Evolutionary conservation across 1,284 basidiomycete genomes (phyloP).

Genomic region (Tilletia caries): DNA sequence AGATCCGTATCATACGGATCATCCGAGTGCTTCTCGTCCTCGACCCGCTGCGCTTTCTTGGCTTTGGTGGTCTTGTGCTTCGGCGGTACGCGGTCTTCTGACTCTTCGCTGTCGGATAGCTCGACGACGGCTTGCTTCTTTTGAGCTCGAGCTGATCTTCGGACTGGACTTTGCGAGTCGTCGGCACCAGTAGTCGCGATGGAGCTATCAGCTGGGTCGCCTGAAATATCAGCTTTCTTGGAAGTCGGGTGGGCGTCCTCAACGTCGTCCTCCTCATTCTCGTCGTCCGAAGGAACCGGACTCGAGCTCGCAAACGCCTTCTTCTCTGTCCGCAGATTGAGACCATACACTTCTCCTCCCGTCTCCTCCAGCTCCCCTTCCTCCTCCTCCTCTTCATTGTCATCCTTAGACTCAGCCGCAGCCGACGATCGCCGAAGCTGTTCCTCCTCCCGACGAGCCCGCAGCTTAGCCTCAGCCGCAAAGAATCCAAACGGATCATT

Average conservation of each 20-base stretch:
- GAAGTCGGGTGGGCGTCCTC: background rate
- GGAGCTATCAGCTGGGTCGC: background rate
- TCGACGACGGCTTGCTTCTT: background rate
- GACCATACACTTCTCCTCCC: background rate
- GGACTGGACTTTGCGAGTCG: slow-evolving; percentile 2
- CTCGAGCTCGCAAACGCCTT: background rate
- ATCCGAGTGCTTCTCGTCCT: background rate
- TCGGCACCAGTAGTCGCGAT: background rate
- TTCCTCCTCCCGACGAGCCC: background rate
- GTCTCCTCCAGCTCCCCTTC: background rate
- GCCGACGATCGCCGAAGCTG: background rate
- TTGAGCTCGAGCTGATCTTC: background rate
- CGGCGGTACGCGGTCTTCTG: background rate
- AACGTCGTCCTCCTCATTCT: background rate
- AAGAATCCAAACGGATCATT: slow-evolving; percentile 6
- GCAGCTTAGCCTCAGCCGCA: slow-evolving; percentile 7
- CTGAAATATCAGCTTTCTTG: background rate
- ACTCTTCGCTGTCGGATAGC: slow-evolving; percentile 2
- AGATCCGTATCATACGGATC: background rate
- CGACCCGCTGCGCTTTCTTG: background rate
- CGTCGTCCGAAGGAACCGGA: background rate
- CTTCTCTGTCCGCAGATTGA: background rate
- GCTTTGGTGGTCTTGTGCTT: background rate
- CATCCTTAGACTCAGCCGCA: background rate
- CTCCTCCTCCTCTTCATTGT: background rate